Base-by-base conservation (phyloP, 169 alveolate genomes). In the Cryptosporidium felis region DNA sequence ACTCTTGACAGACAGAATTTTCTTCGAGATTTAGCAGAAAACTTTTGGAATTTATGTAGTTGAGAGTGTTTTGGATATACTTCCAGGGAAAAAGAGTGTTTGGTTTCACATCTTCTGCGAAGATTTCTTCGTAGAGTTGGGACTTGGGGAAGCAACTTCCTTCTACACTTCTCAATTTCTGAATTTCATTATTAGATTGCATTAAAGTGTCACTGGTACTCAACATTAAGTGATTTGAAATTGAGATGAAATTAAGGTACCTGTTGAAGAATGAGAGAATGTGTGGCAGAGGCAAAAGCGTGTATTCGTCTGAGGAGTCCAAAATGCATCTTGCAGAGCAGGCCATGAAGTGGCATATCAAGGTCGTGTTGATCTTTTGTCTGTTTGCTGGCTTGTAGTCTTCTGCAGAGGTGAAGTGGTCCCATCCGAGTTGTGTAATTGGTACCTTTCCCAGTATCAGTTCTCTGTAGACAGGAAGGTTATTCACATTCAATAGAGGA, bases 331-430 rank as follows among this genome's bases (percentile, higher is more conserved):
- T 49, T 53, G 85, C 85, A 36, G 85, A 74, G 26, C 91, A 90
- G 6, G 92, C 92, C 89, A 90, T 88, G 51, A 88, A 90, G 26
- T 90, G 92, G 32, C 89, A 60, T n/a, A 90, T 79, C 30, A 90
- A 45, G 1, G 92, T 67, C 8, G 91, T 89, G 40, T 90, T 90
- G 23, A 82, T 81, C 16, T 56, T 49, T 74, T 74, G 85, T 74
- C 85, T 74, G 41, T 74, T 74, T 4, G 56, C 56, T 14, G 85
- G 85, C 26, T 74, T 74, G n/a, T 74, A 74, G 34, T 74, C 85
- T 36, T 74, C 85, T 5, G 85, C 85, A 18, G 85, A 74, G 16
- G 85, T 74, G 32, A 74, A 74, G 67, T 74, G 34, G 12, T 74
- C 85, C 85, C 85, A 74, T 28, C 74, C 65, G 3, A 74, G 61